Evolutionary conservation across 192 early-diverging fungal species (phyloP).

Genomic region (Podila minutissima): DNA sequence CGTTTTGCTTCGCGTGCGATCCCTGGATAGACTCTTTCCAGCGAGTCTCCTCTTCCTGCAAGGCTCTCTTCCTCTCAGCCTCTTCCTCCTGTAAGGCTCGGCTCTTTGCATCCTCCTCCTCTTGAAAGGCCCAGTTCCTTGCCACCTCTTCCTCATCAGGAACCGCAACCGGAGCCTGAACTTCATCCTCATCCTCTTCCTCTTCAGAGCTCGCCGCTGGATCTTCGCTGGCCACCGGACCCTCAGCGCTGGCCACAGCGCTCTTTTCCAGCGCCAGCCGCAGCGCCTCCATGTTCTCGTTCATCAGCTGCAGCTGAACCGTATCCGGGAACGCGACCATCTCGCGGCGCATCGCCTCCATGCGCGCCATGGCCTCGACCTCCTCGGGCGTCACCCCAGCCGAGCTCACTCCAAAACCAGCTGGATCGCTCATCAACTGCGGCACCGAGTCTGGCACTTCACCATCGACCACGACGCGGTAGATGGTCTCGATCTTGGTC

Average conservation of each 20-base stretch:
- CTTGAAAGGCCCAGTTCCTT: no score
- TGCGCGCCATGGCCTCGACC: neutral
- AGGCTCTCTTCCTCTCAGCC: neutral
- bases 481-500: neutral
- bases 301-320: neutral
- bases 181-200: no score
- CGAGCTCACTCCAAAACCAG: neutral
- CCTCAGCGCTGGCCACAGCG: no score
- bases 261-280: neutral
- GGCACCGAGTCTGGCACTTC: neutral
- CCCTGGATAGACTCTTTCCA: neutral
- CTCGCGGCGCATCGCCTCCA: slow-evolving; percentile 5
- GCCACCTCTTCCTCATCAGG: no score
- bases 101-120: no score
- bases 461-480: slow-evolving; percentile 7
- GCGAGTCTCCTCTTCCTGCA: neutral
- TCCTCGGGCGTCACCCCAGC: neutral
- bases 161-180: neutral
- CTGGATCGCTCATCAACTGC: neutral
- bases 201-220: neutral
- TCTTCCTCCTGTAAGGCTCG: neutral
- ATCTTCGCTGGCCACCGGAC: no score
- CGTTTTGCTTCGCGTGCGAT: neutral
- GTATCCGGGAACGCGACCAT: neutral
- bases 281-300: neutral